These are phyloP conservation scores for Neurospora sublineolata DNA, from an alignment of 495 filamentous ascomycete genomes.

Conservation along the genomic window DNA sequence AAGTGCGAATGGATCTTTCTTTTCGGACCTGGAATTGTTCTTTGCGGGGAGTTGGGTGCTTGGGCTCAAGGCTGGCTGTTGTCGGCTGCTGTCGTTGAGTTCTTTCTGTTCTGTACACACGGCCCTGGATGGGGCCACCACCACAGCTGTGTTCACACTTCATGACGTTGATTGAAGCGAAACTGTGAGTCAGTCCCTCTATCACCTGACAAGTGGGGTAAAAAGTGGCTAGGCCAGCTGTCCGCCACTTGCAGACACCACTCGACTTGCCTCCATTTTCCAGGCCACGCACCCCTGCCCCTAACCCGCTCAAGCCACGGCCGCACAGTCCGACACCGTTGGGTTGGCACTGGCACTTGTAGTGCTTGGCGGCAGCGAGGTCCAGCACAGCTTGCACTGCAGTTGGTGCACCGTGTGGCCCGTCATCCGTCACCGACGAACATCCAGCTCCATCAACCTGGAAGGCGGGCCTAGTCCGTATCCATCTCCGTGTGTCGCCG, in stretches of 20 bases:
- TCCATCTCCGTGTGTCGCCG: background rate
- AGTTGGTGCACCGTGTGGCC: background rate
- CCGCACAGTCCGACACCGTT: background rate
- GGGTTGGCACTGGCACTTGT: background rate
- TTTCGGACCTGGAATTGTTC: background rate
- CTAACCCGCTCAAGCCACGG: background rate
- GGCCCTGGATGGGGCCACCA: background rate
- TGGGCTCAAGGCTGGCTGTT: background rate
- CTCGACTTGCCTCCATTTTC: background rate
- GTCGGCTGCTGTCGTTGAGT: background rate
- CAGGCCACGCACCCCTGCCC: background rate
- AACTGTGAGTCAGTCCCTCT: slow-evolving; percentile 19
- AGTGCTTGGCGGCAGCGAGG: background rate
- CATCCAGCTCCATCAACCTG: background rate
- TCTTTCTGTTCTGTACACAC: background rate
- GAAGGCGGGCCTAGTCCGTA: background rate
- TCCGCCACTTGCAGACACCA: background rate
- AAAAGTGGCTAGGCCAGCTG: background rate
- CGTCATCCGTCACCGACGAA: background rate
- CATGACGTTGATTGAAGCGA: slow-evolving; percentile 21
- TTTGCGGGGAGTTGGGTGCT: background rate
- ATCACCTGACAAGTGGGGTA: slow-evolving; percentile 23
- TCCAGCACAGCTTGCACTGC: background rate
- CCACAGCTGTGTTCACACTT: background rate
- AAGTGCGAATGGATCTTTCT: background rate